Conservation (phyloP, 2,329 filamentous ascomycete genomes). For the Ophioceras dolichostomum region DNA sequence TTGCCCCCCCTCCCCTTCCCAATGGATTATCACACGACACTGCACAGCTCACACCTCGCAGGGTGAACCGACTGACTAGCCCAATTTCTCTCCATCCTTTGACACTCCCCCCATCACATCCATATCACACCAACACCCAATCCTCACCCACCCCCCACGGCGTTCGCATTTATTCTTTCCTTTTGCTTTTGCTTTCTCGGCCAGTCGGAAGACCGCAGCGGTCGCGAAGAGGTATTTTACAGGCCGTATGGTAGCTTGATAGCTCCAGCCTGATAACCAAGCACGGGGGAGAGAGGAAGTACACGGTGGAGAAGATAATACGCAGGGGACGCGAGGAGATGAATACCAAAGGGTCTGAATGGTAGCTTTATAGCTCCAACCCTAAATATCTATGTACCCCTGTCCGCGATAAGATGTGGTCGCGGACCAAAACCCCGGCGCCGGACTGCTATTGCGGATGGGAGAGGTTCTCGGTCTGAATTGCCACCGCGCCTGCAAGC, state of each 20-base stretch:
- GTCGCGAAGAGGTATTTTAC: constrained; percentile 11
- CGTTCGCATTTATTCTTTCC: constrained; percentile 10
- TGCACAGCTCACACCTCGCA: too few relatives aligned
- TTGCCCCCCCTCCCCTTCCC: too few relatives aligned
- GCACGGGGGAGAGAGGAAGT: constrained; percentile 4
- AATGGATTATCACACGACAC: too few relatives aligned
- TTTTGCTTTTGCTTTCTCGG: constrained; percentile 1
- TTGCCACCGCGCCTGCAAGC: neutral
- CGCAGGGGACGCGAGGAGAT: constrained; percentile 15
- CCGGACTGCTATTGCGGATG: neutral
- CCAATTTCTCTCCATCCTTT: too few relatives aligned
- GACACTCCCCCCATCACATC: neutral
- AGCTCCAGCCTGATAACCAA: constrained; percentile 43
- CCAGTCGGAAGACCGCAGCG: constrained; percentile 12
- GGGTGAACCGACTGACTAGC: too few relatives aligned
- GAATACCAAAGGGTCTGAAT: constrained; percentile 28
- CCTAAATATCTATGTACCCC: constrained; percentile 14
- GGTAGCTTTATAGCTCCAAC: constrained; percentile 38
- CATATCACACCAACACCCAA: constrained; percentile 2
- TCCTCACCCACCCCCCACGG: constrained; percentile 3
- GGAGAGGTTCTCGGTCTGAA: too few relatives aligned
- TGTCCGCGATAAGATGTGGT: too few relatives aligned
- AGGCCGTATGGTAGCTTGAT: constrained; percentile 52
- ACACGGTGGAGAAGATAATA: constrained; percentile 11
- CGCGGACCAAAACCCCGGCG: too few relatives aligned